Base-by-base conservation (phyloP, 2,329 filamentous ascomycete genomes). In the Cordyceps sp. region DNA sequence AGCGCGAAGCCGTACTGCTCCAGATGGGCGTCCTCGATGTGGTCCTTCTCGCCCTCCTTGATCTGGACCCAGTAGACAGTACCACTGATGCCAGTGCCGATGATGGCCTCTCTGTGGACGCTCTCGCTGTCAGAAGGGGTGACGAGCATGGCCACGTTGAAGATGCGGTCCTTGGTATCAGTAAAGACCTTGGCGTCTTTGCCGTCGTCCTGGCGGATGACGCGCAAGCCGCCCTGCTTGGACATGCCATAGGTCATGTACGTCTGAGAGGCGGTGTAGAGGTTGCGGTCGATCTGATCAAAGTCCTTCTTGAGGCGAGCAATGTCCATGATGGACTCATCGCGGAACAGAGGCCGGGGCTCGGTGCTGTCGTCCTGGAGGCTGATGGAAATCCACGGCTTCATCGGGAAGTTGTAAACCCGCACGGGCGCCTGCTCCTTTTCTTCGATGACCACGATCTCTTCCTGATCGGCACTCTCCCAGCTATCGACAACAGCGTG, bases 231-330 rank as follows among this genome's bases (percentile, higher is more conserved):
- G 31, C 85, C 85, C 42, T 85, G 83, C 62, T 93, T 94, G 27
- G 82, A 82, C 63, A 93, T 82, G 27, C 84, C 85, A 47, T 96
- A 98, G 6, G 83, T 78, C 55, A 98, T 96, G 58, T 90, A 93
- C 37, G 78, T 79, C 48, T 83, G 77, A 18, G 84, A 88, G 14
- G 88, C 86, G 5, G 86, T 80, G 31, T 88, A 88, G 21, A 98
- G 68, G 39, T 86, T 92, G 41, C 92, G 81, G 50, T 98, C 90
- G 39, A 94, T 78, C 58, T 96, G 90, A 48, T 98, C 90, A 46
- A 96, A 96, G 5, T 93, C 85, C 59, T 96, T 96, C 66, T 93
- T 93, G 40, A 96, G 66, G 36, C 85, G 74, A 32, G 90, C 88
- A 49, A 98, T 90, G 44, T 93, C 84, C 64, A 93, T 81, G 45